These are phyloP conservation scores for Fusarium temperatum DNA, from an alignment of 2,329 filamentous ascomycete genomes.

Conservation along the genomic window DNA sequence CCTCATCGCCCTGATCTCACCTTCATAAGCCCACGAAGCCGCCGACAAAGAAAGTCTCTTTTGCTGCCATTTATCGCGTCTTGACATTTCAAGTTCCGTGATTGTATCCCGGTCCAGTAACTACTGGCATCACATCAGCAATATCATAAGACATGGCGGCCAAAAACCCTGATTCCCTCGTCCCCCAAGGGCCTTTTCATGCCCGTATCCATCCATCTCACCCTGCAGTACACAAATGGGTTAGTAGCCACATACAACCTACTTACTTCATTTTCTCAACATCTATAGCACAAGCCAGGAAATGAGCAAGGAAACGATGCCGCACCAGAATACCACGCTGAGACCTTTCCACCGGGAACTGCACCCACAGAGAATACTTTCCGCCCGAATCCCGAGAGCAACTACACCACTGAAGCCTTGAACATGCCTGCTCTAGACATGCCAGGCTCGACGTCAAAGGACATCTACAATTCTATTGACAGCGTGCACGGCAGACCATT, in stretches of 20 bases:
- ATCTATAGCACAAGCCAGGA: neutral
- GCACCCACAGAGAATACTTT: neutral
- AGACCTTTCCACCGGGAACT: neutral
- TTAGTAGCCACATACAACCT: fast-evolving
- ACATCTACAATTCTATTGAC: neutral
- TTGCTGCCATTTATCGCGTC: neutral
- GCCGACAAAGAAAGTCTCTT: neutral
- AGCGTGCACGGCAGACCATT: neutral
- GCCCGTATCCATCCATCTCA: neutral
- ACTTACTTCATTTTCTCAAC: no score
- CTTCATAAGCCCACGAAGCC: neutral
- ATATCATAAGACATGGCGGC: neutral
- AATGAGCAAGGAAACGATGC: conserved; percentile 1
- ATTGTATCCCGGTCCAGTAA: no score
- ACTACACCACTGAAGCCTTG: neutral
- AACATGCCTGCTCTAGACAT: neutral
- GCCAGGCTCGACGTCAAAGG: neutral
- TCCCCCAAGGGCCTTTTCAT: neutral
- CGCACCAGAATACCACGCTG: neutral
- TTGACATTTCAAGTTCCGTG: fast-evolving
- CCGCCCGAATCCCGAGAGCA: neutral
- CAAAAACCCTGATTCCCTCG: neutral
- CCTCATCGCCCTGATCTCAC: neutral
- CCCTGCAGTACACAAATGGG: neutral
- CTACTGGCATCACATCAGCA: no score